Percentiles rank a stretch among this genome's conserved stretches.
phyloP scores from a whole-genome alignment of 2,329 filamentous ascomycete species.

The Ophiocordyceps camponoti-saundersi region DNA sequence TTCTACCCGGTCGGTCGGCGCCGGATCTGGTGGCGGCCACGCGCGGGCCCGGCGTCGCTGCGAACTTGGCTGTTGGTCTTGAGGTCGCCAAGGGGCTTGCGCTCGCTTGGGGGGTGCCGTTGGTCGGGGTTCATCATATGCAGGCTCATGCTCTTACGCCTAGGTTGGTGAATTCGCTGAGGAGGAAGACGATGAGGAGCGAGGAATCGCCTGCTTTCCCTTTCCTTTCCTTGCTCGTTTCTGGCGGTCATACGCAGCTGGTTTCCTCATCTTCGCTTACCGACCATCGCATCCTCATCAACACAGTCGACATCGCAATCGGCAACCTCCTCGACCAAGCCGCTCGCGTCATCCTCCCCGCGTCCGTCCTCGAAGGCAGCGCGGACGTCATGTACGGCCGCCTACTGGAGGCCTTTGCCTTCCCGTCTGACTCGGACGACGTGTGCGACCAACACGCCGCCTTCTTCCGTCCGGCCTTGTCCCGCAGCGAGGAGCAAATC shows the following conservation, averaged over 20 bases:
- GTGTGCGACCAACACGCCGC: constrained; percentile 17
- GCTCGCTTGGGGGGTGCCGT: constrained; percentile 63
- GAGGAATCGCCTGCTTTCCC: constrained; percentile 44
- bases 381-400: constrained; percentile 64
- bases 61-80: constrained; percentile 61
- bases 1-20: constrained; percentile 22
- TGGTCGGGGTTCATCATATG: constrained; percentile 91
- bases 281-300: constrained; percentile 56
- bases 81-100: constrained; percentile 78
- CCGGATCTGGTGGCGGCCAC: constrained; percentile 84
- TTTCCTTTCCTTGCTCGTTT: constrained; percentile 77
- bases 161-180: constrained; percentile 50
- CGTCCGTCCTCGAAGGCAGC: constrained; percentile 30
- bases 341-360: constrained; percentile 59
- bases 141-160: constrained; percentile 89
- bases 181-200: neutral
- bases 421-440: constrained; percentile 24
- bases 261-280: constrained; percentile 54
- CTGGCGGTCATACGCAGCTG: constrained; percentile 81
- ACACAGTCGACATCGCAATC: constrained; percentile 65
- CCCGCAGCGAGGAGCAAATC: constrained; percentile 40
- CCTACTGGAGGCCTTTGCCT: constrained; percentile 64
- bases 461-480: constrained; percentile 39
- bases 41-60: constrained; percentile 74
- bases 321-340: constrained; percentile 83